Base-by-base conservation (phyloP, 495 filamentous ascomycete genomes). In the Rostrohypoxylon terebratum region DNA sequence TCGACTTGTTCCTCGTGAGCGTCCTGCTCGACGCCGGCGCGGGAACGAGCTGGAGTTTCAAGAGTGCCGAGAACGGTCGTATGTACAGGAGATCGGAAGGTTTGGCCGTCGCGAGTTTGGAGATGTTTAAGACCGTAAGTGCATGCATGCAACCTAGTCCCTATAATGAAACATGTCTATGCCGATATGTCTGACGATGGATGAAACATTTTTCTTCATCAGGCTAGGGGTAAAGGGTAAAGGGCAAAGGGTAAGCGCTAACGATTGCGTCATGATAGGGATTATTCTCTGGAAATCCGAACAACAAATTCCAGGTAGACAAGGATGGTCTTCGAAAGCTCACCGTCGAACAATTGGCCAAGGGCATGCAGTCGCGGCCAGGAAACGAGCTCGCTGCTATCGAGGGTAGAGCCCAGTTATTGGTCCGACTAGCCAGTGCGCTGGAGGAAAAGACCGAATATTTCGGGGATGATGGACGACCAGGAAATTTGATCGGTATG, bases 401-500 rank as follows among this genome's bases (percentile, higher is more conserved):
- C 54, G 92, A 97, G 77, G 96, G 96, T 58, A 90, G 96, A 47
- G 89, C 94, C 13, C 90, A 90, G 18, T 87, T 99, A 53, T 79
- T 99, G 62, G 87, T 93, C 36, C 87, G 91, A 59, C 86, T 99
- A 3, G 88, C 88, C 0, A 86, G 90, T 36, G 93, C 96, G 14
- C 76, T 99, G 58, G 90, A 90, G 42, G 69, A 77, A 31, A 93
- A 96, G 77, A 87, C 89, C 63, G 90, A 94, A 31, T 91, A 92
- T 67, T 98, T 98, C 77, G 96, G 96, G 11, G 88, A 88, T 1
- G 90, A 94, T 75, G 92, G 89, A 47, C 83, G 96, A 65, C 96
- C 96, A 21, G 96, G 96, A 68, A 96, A 97, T 76, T 95, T 99
- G 91, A 89, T 99, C 47, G 94, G 94, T 97, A 87, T 69, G 88